These are phyloP conservation scores for Ophiocordyceps camponoti-saundersi DNA, from an alignment of 2,329 filamentous ascomycete genomes.

Conservation along the genomic window DNA sequence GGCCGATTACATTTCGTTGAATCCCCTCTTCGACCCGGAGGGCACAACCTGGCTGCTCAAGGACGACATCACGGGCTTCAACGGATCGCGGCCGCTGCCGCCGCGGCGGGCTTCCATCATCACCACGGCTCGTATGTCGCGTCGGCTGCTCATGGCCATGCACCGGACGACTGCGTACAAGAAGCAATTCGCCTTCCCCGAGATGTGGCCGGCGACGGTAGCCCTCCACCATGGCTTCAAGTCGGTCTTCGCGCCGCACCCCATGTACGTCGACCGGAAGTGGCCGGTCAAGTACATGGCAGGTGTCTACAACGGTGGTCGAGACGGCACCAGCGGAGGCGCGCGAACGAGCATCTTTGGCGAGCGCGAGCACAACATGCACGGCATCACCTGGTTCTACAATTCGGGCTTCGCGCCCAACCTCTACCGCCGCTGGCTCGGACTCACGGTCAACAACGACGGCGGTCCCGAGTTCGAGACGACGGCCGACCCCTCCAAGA, in stretches of 20 bases:
- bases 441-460: slow-evolving; percentile 61
- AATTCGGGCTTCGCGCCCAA: slow-evolving; percentile 68
- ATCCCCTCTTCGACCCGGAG: slow-evolving; percentile 80
- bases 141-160: slow-evolving; percentile 68
- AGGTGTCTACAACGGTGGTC: slow-evolving; percentile 62
- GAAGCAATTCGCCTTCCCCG: slow-evolving; percentile 82
- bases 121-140: slow-evolving; percentile 69
- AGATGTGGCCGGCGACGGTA: slow-evolving; percentile 87
- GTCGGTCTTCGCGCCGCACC: slow-evolving; percentile 79
- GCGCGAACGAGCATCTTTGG: slow-evolving; percentile 58
- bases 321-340: slow-evolving; percentile 59
- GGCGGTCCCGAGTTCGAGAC: slow-evolving; percentile 63
- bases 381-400: slow-evolving; percentile 83
- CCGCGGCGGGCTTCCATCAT: slow-evolving; percentile 77
- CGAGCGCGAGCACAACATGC: slow-evolving; percentile 77
- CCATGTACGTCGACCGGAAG: slow-evolving; percentile 69
- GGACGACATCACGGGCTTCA: slow-evolving; percentile 75
- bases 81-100: slow-evolving; percentile 39
- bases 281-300: slow-evolving; percentile 73
- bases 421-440: slow-evolving; percentile 74
- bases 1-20: slow-evolving; percentile 81
- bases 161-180: slow-evolving; percentile 73
- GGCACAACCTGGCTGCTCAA: slow-evolving; percentile 70
- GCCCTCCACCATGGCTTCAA: slow-evolving; percentile 87
- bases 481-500: slow-evolving; percentile 32